A percentile compares a stretch with the other conserved stretches of the same genome.
Evolutionary conservation across 2,329 filamentous ascomycete species (phyloP).

Genomic region (Neopestalotiopsis sp.): DNA sequence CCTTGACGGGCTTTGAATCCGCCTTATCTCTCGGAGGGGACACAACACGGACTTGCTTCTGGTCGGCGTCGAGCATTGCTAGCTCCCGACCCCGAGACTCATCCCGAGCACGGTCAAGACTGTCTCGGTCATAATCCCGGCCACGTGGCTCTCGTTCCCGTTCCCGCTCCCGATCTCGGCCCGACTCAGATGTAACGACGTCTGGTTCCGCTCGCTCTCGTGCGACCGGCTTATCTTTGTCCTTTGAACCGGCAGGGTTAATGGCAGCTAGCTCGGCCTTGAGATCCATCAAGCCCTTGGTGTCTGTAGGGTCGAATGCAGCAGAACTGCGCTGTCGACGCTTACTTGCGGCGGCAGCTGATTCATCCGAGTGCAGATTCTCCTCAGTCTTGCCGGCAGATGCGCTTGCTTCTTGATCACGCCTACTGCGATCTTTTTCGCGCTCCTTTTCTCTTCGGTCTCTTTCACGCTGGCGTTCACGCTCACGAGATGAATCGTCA

Average conservation of each 20-base stretch:
- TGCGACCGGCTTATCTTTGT: constrained; percentile 21
- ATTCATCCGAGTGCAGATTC: constrained; percentile 39
- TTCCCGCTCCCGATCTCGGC: neutral
- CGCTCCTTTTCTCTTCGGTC: constrained; percentile 15
- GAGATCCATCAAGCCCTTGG: constrained; percentile 52
- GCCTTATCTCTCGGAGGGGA: constrained; percentile 69
- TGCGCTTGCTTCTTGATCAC: constrained; percentile 8
- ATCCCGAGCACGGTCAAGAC: constrained; percentile 24
- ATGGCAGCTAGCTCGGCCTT: constrained; percentile 56
- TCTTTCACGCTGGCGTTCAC: constrained; percentile 22
- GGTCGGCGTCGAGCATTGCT: constrained; percentile 32
- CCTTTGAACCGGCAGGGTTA: constrained; percentile 32
- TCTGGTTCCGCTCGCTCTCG: constrained; percentile 23
- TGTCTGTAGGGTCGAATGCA: constrained; percentile 59
- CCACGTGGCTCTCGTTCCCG: neutral
- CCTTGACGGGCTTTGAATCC: constrained; percentile 74
- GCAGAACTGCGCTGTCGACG: constrained; percentile 44
- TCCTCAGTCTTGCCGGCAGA: constrained; percentile 17
- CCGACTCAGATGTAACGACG: constrained; percentile 18
- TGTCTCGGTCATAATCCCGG: neutral
- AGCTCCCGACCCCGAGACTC: constrained; percentile 50
- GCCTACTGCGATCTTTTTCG: constrained; percentile 21
- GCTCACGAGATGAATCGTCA: constrained; percentile 25
- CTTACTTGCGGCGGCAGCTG: constrained; percentile 40
- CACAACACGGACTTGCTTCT: constrained; percentile 68